Evolutionary conservation across 73 alveolate genomes (phyloP).

Genomic region (Paramecium biaurelia): DNA sequence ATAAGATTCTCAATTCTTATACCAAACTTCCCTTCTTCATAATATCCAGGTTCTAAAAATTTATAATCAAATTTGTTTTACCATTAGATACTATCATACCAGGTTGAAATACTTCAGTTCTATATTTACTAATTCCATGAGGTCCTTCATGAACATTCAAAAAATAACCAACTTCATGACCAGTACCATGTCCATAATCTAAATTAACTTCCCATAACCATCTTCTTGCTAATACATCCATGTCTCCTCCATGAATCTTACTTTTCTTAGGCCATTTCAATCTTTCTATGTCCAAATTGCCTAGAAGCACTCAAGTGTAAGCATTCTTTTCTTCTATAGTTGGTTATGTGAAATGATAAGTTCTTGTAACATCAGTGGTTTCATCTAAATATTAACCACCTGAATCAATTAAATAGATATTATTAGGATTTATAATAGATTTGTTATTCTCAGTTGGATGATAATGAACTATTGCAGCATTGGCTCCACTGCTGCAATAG

Average conservation of each 20-base stretch:
- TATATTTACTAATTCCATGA: conserved; percentile 71
- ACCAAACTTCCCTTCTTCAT: conserved; percentile 90
- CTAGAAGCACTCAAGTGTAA: conserved; percentile 92
- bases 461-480: conserved; percentile 98
- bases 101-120: conserved; percentile 57
- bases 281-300: conserved; percentile 89
- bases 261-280: conserved; percentile 77
- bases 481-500: conserved; percentile 97
- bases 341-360: conserved; percentile 93
- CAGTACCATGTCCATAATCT: conserved; percentile 98
- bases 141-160: conserved; percentile 99
- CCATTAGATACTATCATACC: conserved; percentile 84
- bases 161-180: conserved; percentile 99
- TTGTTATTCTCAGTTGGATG: conserved; percentile 82
- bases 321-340: conserved; percentile 83
- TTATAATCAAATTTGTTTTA: neutral
- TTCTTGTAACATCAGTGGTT: conserved; percentile 98
- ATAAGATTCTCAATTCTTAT: conserved; percentile 94
- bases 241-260: conserved; percentile 73
- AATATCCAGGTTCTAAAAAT: conserved; percentile 91
- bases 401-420: conserved; percentile 91
- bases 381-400: conserved; percentile 99
- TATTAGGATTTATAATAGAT: conserved; percentile 65
- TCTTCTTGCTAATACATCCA: conserved; percentile 95
- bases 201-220: conserved; percentile 91